Conservation (phyloP, 1,284 basidiomycete genomes). For the Ustilago loliicola region DNA sequence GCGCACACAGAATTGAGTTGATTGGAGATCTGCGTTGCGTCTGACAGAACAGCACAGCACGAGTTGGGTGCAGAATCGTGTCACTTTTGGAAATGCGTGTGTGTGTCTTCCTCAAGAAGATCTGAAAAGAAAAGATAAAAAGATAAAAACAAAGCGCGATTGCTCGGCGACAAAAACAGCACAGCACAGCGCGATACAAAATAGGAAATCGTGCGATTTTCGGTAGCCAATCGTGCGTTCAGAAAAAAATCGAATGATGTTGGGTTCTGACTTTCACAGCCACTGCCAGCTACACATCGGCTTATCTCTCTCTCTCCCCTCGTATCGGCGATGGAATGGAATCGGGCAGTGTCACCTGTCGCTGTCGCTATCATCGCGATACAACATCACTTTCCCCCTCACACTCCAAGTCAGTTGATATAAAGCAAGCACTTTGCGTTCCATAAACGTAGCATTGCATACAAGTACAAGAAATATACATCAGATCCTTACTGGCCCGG, state of each 20-base stretch:
- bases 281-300: background rate
- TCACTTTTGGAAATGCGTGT: background rate
- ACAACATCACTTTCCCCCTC: background rate
- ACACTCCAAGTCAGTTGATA: background rate
- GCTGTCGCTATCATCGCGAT: background rate
- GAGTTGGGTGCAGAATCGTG: background rate
- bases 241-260: slow-evolving; percentile 11
- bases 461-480: background rate
- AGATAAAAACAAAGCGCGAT: background rate
- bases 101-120: background rate
- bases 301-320: background rate
- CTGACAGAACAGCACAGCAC: background rate
- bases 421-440: background rate
- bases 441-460: background rate
- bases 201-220: no score
- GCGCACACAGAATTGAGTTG: background rate
- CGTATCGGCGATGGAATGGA: background rate
- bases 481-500: background rate
- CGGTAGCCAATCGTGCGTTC: slow-evolving; percentile 13
- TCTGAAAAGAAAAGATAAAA: background rate
- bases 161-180: background rate
- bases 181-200: slow-evolving; percentile 1
- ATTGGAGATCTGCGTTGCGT: background rate
- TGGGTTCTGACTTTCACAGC: background rate
- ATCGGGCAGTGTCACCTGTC: background rate